These are phyloP conservation scores for Schwanniomyces occidentalis DNA, from an alignment of 805 yeast species.

Conservation along the genomic window DNA sequence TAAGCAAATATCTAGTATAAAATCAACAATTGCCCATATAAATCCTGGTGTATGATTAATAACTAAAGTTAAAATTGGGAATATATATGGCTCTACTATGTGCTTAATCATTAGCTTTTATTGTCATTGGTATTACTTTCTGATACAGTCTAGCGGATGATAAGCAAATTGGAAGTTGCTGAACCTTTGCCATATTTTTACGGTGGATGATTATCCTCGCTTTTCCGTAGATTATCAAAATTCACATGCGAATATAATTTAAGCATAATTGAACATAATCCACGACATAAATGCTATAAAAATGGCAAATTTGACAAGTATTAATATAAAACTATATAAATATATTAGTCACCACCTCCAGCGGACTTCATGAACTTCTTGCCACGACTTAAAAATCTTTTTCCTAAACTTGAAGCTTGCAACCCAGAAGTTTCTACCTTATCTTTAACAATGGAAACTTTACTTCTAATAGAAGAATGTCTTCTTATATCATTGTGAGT, in stretches of 20 bases:
- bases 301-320: background rate
- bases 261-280: background rate
- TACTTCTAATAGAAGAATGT: conserved; percentile 47
- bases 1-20: conserved; percentile 43
- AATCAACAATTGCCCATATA: conserved; percentile 44
- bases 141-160: too few species aligned
- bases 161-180: too few species aligned
- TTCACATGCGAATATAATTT: background rate
- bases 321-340: background rate
- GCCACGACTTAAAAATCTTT: conserved; percentile 56
- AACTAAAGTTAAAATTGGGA: conserved; percentile 17
- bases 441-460: conserved; percentile 50
- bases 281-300: background rate
- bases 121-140: too few species aligned
- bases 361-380: conserved; percentile 47
- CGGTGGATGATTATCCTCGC: background rate
- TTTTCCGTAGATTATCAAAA: background rate
- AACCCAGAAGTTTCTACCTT: conserved; percentile 46
- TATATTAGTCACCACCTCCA: conserved; percentile 3
- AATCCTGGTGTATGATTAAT: conserved; percentile 38
- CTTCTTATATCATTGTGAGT: conserved; percentile 55
- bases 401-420: conserved; percentile 55
- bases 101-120: conserved; percentile 7
- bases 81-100: conserved; percentile 6
- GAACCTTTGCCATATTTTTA: background rate